A percentile compares a stretch with the other conserved stretches of the same genome.
Evolutionary conservation across 257 asterid genomes (phyloP).

Genomic region (Paraleonurus japonicus): DNA sequence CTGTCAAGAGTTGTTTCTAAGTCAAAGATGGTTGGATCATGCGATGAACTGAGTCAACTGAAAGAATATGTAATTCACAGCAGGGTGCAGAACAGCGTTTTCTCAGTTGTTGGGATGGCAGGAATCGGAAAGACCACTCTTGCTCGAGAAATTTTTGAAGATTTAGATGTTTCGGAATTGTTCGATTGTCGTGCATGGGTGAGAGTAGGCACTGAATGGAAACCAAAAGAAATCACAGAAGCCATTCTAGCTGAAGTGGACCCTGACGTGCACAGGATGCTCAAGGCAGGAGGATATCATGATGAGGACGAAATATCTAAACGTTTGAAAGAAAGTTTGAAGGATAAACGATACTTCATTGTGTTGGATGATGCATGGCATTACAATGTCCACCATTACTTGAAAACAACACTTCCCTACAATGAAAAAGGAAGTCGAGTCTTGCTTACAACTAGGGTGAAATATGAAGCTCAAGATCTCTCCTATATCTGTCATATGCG

Average conservation of each 20-base stretch:
- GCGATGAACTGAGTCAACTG: not conserved
- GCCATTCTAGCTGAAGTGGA: not conserved
- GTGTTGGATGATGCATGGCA: not conserved
- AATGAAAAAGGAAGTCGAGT: not conserved
- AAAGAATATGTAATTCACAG: not conserved
- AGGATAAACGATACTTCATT: slow-evolving; percentile 10
- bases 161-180: not conserved
- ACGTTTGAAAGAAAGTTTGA: not conserved
- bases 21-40: not conserved
- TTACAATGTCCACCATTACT: not conserved
- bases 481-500: not conserved
- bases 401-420: not conserved
- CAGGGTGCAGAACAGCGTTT: too few species aligned
- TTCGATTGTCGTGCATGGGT: not conserved
- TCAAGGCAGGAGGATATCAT: not conserved
- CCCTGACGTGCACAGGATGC: not conserved
- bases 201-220: not conserved
- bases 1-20: not conserved
- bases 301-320: not conserved
- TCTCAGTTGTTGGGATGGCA: not conserved
- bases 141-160: not conserved
- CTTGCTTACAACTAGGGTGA: not conserved
- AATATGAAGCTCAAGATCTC: not conserved
- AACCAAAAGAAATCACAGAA: not conserved
- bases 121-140: slow-evolving; percentile 8